Conservation (phyloP, 495 filamentous ascomycete genomes). For the Penicillium pancosmium region DNA sequence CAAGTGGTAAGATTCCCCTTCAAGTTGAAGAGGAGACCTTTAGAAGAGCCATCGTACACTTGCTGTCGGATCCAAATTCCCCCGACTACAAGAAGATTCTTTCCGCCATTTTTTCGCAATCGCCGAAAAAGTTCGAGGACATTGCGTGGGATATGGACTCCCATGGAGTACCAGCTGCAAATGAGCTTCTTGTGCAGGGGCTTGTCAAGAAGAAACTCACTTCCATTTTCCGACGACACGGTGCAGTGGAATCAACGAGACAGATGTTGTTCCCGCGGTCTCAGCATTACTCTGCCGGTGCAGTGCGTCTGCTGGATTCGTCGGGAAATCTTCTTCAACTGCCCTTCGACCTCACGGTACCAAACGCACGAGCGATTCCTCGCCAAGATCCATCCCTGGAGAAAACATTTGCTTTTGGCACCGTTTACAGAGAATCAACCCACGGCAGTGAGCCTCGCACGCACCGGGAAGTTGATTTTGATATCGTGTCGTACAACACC, state of each 20-base stretch:
- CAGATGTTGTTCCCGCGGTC: constrained; percentile 81
- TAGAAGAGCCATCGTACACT: constrained; percentile 72
- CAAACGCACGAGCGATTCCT: constrained; percentile 84
- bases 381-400: constrained; percentile 66
- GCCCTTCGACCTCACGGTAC: constrained; percentile 88
- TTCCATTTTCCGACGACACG: constrained; percentile 86
- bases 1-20: constrained; percentile 84
- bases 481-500: constrained; percentile 80
- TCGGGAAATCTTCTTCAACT: constrained; percentile 85
- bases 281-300: constrained; percentile 69
- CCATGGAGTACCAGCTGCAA: constrained; percentile 52
- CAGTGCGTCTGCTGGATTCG: constrained; percentile 76
- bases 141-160: constrained; percentile 82
- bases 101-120: constrained; percentile 75
- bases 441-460: constrained; percentile 79
- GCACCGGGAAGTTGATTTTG: constrained; percentile 91
- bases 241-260: constrained; percentile 79
- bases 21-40: constrained; percentile 93
- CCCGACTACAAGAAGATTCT: constrained; percentile 91
- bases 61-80: constrained; percentile 75
- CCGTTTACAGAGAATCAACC: constrained; percentile 79
- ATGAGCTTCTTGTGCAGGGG: constrained; percentile 70
- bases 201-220: constrained; percentile 76
- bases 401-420: constrained; percentile 86
- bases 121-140: constrained; percentile 76